Evolutionary conservation across 2,329 filamentous ascomycete species (phyloP).

Genomic region (Nemania sp.): DNA sequence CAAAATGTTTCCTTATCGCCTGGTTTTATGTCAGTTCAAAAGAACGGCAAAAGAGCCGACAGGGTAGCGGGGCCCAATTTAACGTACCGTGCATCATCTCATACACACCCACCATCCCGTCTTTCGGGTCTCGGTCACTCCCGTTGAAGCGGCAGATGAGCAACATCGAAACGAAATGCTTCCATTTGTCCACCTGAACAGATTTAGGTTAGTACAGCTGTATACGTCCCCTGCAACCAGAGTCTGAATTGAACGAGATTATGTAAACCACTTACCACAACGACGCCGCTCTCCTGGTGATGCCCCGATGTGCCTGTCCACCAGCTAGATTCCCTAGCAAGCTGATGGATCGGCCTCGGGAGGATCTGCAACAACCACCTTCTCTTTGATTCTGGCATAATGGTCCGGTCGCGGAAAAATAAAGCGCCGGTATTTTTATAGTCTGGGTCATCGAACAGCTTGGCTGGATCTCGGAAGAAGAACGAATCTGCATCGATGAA

Average conservation of each 20-base stretch:
- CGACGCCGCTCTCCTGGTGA: constrained; percentile 50
- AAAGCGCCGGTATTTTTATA: constrained; percentile 48
- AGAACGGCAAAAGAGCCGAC: background rate
- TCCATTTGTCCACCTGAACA: constrained; percentile 46
- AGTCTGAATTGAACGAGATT: background rate
- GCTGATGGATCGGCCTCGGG: constrained; percentile 46
- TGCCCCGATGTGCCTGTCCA: constrained; percentile 45
- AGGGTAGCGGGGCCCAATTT: background rate
- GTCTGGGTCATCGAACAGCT: constrained; percentile 47
- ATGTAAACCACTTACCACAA: constrained; percentile 40
- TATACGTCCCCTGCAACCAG: background rate
- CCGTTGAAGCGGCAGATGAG: constrained; percentile 47
- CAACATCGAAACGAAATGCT: constrained; percentile 48
- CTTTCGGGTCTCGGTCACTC: constrained; percentile 47
- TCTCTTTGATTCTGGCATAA: constrained; percentile 44
- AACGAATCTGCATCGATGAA: constrained; percentile 51
- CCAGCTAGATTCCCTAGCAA: constrained; percentile 43
- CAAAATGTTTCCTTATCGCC: constrained; percentile 55
- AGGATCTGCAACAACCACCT: constrained; percentile 47
- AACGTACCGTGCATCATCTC: constrained; percentile 50
- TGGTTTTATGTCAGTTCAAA: constrained; percentile 8
- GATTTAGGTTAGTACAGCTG: background rate
- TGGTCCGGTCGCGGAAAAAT: constrained; percentile 50
- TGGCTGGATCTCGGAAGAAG: constrained; percentile 47
- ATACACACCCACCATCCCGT: constrained; percentile 47